Percentiles rank a stretch among this genome's conserved stretches.
phyloP scores from a whole-genome alignment of 345 rosid genomes.

The Cardamine occulta region DNA sequence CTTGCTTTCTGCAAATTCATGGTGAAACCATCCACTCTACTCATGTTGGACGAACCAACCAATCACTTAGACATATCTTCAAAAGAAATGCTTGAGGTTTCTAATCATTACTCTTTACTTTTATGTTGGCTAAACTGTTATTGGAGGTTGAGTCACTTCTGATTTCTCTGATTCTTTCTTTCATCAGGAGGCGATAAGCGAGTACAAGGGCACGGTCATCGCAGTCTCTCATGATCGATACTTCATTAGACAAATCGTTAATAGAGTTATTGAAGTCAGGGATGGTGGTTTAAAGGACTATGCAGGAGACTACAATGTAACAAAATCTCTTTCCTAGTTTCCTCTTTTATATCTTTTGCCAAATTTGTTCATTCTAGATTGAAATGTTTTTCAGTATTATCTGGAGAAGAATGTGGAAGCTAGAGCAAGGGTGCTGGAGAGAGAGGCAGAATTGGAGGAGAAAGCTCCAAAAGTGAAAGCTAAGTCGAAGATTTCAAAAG shows the following conservation, averaged over 20 bases:
- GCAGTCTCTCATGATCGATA: conserved; percentile 88
- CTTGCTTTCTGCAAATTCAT: conserved; percentile 92
- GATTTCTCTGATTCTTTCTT: neutral
- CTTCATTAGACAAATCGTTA: conserved; percentile 91
- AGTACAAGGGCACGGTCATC: conserved; percentile 82
- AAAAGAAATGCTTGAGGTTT: conserved; percentile 95
- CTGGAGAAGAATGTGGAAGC: conserved; percentile 94
- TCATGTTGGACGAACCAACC: conserved; percentile 86
- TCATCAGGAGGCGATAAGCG: conserved; percentile 85
- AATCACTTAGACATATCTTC: conserved; percentile 93
- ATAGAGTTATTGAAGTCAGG: conserved; percentile 85
- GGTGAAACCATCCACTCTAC: conserved; percentile 82
- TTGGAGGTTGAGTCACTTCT: neutral
- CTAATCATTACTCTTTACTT: conserved; percentile 2
- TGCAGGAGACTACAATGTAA: conserved; percentile 84
- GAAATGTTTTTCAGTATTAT: conserved; percentile 59
- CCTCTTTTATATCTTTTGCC: neutral
- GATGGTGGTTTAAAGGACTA: conserved; percentile 71
- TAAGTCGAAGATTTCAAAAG: conserved; percentile 95
- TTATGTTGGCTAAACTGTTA: neutral
- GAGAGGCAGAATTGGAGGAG: conserved; percentile 76
- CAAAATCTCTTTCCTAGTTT: neutral
- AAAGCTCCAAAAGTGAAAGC: conserved; percentile 94
- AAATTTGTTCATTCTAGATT: neutral
- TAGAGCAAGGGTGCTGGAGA: conserved; percentile 67